Percentiles rank a stretch among this genome's conserved stretches.
Evolutionary conservation across 208 protist genomes (phyloP).

Genomic region (Trypanosoma mega): DNA sequence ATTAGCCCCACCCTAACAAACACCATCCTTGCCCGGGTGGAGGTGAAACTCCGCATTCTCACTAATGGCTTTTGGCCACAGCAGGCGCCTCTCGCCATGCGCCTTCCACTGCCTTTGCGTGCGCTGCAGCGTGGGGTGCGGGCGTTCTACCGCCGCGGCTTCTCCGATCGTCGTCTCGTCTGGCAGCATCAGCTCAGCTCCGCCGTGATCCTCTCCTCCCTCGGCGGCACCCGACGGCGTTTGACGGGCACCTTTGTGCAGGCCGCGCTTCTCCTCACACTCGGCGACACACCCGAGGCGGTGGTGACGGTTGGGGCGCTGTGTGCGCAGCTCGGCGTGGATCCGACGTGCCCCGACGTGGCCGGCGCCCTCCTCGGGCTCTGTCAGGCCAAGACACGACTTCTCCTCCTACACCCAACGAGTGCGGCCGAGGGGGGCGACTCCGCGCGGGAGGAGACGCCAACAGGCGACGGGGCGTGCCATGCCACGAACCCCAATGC

Average conservation of each 20-base stretch:
- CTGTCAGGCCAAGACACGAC: conserved; percentile 42
- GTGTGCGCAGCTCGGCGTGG: conserved; percentile 55
- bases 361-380: conserved; percentile 48
- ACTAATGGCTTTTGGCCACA: conserved; percentile 91
- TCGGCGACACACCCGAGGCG: conserved; percentile 65
- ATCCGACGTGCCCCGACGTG: conserved; percentile 53
- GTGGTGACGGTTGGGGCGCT: conserved; percentile 50
- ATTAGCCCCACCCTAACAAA: background rate
- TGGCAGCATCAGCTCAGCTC: conserved; percentile 90
- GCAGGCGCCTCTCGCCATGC: conserved; percentile 32
- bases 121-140: conserved; percentile 55
- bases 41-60: conserved; percentile 89
- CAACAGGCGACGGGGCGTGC: too few species aligned
- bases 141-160: conserved; percentile 83
- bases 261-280: conserved; percentile 84
- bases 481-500: background rate
- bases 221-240: conserved; percentile 47
- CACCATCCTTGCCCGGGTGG: conserved; percentile 15
- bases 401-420: conserved; percentile 34
- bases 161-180: conserved; percentile 67
- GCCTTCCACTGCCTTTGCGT: conserved; percentile 46
- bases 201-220: conserved; percentile 54
- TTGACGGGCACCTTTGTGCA: conserved; percentile 92
- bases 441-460: background rate
- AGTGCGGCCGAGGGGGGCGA: background rate